These are phyloP conservation scores for Aureobasidium sp. DNA, from an alignment of 2,329 filamentous ascomycete species.

Conservation along the genomic window DNA sequence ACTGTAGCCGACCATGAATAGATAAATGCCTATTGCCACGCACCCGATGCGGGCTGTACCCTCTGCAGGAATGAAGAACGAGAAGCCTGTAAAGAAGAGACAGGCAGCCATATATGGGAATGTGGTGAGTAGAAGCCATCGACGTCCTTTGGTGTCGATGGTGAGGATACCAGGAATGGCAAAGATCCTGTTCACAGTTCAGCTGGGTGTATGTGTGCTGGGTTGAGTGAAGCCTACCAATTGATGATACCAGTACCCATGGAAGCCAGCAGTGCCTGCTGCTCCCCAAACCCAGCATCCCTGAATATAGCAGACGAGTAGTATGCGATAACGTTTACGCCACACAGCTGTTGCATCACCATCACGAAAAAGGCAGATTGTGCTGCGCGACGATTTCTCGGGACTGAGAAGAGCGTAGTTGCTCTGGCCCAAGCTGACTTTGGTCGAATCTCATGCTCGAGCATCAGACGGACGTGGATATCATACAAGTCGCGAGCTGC, in stretches of 20 bases:
- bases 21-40: slow-evolving; percentile 30
- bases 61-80: slow-evolving; percentile 29
- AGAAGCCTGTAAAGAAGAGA: slow-evolving; percentile 41
- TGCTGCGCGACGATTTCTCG: slow-evolving; percentile 24
- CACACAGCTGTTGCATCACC: slow-evolving; percentile 12
- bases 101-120: slow-evolving; percentile 39
- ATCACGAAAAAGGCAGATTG: slow-evolving; percentile 21
- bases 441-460: slow-evolving; percentile 12
- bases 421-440: slow-evolving; percentile 11
- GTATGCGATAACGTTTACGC: slow-evolving; percentile 19
- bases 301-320: slow-evolving; percentile 25
- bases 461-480: slow-evolving; percentile 11
- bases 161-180: slow-evolving; percentile 33
- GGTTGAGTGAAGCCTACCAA: slow-evolving; percentile 16
- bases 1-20: slow-evolving; percentile 44
- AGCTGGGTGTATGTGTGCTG: too few relatives aligned
- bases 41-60: slow-evolving; percentile 25
- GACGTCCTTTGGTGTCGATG: slow-evolving; percentile 36
- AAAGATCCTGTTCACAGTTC: slow-evolving; percentile 19
- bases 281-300: slow-evolving; percentile 18
- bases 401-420: slow-evolving; percentile 28
- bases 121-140: slow-evolving; percentile 35
- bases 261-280: slow-evolving; percentile 23
- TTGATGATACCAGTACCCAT: slow-evolving; percentile 25
- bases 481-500: slow-evolving; percentile 36